phyloP scores from a whole-genome alignment of 345 rosid genomes.

The Gynandropsis gynandra region DNA sequence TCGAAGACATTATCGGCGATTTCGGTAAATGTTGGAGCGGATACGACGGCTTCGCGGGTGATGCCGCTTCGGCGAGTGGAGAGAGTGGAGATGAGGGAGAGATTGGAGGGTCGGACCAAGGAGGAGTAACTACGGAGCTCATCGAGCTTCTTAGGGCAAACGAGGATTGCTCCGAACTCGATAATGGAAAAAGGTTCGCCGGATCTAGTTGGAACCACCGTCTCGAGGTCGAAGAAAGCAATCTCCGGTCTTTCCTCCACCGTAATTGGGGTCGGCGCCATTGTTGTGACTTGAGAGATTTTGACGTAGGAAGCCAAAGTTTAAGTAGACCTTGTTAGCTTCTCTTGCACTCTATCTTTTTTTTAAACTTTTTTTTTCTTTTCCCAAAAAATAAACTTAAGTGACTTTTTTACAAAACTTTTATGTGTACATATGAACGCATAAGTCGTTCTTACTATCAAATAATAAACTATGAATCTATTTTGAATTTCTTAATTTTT shows the following conservation, averaged over 20 bases:
- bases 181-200: constrained; percentile 52
- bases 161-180: constrained; percentile 86
- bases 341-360: background rate
- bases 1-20: constrained; percentile 61
- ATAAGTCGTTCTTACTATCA: too few species aligned
- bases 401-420: too few species aligned
- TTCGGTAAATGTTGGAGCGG: constrained; percentile 54
- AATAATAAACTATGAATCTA: too few species aligned
- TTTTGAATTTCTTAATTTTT: too few species aligned
- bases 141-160: constrained; percentile 65
- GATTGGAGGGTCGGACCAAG: constrained; percentile 66
- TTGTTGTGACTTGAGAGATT: background rate
- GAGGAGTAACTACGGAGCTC: constrained; percentile 66
- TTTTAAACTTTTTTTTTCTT: background rate
- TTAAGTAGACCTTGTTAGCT: background rate
- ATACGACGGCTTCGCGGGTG: constrained; percentile 39
- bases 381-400: background rate
- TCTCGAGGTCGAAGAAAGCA: constrained; percentile 79
- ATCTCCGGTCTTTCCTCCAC: constrained; percentile 43
- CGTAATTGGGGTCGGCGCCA: constrained; percentile 15
- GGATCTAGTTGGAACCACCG: constrained; percentile 52
- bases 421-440: too few species aligned
- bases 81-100: constrained; percentile 42
- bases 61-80: constrained; percentile 72
- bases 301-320: too few species aligned